Evolutionary conservation across 2,329 filamentous ascomycete species (phyloP).

Genomic region (Pseudogymnoascus sp.): DNA sequence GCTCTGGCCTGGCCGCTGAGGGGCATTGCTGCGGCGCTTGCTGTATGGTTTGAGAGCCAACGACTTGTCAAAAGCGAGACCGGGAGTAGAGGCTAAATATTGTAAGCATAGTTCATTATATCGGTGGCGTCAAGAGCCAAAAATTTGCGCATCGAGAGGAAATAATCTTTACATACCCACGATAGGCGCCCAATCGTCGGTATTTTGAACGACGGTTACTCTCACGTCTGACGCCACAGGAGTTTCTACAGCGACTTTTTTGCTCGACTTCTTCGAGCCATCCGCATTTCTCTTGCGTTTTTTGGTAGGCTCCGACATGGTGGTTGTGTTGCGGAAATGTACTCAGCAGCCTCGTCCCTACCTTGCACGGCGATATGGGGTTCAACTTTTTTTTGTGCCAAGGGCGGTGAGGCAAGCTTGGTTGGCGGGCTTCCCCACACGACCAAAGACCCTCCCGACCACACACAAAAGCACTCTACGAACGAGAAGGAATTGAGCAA

Average conservation of each 20-base stretch:
- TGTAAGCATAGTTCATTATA: constrained; percentile 5
- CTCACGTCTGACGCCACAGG: constrained; percentile 33
- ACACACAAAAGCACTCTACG: background rate
- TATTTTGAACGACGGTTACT: constrained; percentile 40
- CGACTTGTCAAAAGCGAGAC: constrained; percentile 27
- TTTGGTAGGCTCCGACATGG: constrained; percentile 25
- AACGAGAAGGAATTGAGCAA: background rate
- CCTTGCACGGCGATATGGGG: background rate
- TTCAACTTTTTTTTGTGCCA: constrained; percentile 12
- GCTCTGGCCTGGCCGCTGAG: constrained; percentile 19
- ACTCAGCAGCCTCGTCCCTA: background rate
- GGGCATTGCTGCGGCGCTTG: constrained; percentile 23
- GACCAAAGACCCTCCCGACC: background rate
- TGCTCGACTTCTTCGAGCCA: constrained; percentile 36
- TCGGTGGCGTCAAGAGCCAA: background rate
- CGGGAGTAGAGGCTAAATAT: constrained; percentile 28
- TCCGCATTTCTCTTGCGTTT: constrained; percentile 48
- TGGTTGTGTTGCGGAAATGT: constrained; percentile 11
- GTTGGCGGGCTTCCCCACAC: background rate
- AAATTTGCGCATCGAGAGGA: background rate
- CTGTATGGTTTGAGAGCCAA: constrained; percentile 28
- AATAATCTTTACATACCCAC: constrained; percentile 37
- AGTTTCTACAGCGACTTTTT: constrained; percentile 43
- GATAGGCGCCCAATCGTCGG: constrained; percentile 43
- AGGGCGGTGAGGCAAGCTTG: constrained; percentile 5